These are phyloP conservation scores for Eragrostis curvula DNA, from an alignment of 176 grass and related monocot genomes.

Conservation along the genomic window DNA sequence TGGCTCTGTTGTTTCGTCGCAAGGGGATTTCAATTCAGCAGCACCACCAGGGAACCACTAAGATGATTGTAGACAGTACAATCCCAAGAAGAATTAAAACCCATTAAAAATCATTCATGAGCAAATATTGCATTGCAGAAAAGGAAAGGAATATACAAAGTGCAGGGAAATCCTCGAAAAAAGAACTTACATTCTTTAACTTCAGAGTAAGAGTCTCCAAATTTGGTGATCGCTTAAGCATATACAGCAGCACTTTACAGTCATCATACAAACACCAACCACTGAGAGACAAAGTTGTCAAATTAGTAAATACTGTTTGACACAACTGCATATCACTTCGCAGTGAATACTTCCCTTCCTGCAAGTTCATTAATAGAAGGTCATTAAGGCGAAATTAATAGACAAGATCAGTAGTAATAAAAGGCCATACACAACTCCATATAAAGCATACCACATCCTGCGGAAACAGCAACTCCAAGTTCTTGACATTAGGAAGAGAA, in stretches of 20 bases:
- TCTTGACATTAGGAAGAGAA: neutral
- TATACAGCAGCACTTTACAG: neutral
- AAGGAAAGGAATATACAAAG: neutral
- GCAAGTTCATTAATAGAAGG: neutral
- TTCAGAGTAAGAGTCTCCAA: neutral
- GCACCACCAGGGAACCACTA: neutral
- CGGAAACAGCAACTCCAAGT: neutral
- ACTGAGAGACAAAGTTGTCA: conserved; percentile 14
- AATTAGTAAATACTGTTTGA: neutral
- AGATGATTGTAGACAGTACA: neutral
- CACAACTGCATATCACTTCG: neutral
- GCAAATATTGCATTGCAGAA: neutral
- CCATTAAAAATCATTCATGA: neutral
- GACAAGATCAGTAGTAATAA: too few relatives aligned
- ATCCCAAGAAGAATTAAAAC: neutral
- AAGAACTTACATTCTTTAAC: neutral
- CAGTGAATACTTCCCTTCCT: neutral
- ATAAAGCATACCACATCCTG: neutral
- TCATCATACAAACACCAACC: conserved; percentile 8
- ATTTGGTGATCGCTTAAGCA: neutral
- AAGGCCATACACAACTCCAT: too few relatives aligned
- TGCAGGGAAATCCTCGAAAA: neutral
- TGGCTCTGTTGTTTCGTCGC: neutral
- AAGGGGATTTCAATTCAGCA: neutral
- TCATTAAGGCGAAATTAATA: neutral